phyloP scores from a whole-genome alignment of 192 early-diverging fungal genomes.

The Phlyctochytrium bullatum region DNA sequence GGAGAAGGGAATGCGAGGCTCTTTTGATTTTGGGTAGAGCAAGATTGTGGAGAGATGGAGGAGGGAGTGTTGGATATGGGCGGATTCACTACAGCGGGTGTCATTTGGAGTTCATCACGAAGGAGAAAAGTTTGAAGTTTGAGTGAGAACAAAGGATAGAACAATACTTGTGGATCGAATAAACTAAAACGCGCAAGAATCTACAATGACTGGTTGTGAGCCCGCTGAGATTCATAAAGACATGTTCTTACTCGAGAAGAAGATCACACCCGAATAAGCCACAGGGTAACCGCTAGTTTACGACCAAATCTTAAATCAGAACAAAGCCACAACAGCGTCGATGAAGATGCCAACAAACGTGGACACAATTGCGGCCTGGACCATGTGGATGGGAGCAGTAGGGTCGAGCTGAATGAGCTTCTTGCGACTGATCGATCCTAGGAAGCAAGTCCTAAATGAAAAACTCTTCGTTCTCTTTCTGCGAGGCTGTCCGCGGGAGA shows the following conservation, averaged over 20 bases:
- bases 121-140: too few species aligned
- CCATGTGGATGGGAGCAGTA: background rate
- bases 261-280: constrained; percentile 16
- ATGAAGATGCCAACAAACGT: constrained; percentile 8
- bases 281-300: constrained; percentile 20
- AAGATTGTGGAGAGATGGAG: too few species aligned
- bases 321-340: constrained; percentile 23
- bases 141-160: too few species aligned
- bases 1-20: too few species aligned
- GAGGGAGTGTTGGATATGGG: too few species aligned
- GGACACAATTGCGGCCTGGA: background rate
- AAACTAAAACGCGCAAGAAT: too few species aligned
- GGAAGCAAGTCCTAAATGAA: background rate
- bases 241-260: constrained; percentile 1
- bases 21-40: too few species aligned
- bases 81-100: too few species aligned
- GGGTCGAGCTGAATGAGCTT: background rate
- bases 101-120: too few species aligned
- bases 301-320: constrained; percentile 38
- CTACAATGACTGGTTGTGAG: too few species aligned
- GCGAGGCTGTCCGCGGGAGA: background rate
- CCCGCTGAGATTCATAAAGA: too few species aligned
- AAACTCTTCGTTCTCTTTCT: background rate
- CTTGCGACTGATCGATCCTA: background rate
- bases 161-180: too few species aligned